phyloP scores from a whole-genome alignment of 75 land plant species.

The Pinus tabuliformis region DNA sequence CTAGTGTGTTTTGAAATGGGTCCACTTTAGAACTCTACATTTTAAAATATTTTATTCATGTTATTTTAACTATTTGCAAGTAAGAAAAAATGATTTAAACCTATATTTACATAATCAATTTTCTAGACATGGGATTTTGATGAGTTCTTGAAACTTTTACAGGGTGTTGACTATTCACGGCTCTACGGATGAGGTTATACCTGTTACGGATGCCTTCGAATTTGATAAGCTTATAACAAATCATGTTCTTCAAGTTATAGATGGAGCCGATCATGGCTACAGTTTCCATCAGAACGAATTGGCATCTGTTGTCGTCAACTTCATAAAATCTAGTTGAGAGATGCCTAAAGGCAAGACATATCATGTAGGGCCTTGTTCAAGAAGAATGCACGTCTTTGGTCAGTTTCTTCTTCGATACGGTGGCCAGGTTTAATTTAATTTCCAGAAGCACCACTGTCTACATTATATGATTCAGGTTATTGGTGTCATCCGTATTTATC shows the following conservation, averaged over 20 bases:
- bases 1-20: too few relatives aligned
- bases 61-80: too few relatives aligned
- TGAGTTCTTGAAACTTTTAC: neutral
- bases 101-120: neutral
- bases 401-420: neutral
- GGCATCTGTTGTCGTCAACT: constrained; percentile 13
- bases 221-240: constrained; percentile 36
- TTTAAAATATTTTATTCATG: too few relatives aligned
- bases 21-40: too few relatives aligned
- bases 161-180: constrained; percentile 47
- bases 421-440: too few relatives aligned
- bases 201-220: constrained; percentile 25
- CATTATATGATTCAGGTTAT: too few relatives aligned
- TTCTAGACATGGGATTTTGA: neutral
- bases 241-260: constrained; percentile 26
- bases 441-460: too few relatives aligned
- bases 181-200: constrained; percentile 26
- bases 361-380: neutral
- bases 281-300: constrained; percentile 16
- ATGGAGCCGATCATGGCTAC: constrained; percentile 40
- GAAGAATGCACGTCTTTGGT: neutral
- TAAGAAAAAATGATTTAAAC: neutral
- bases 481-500: too few relatives aligned
- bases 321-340: constrained; percentile 8
- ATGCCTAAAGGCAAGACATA: neutral